Conservation (phyloP, 306 rosid genomes). For the Cicer bijugum region DNA sequence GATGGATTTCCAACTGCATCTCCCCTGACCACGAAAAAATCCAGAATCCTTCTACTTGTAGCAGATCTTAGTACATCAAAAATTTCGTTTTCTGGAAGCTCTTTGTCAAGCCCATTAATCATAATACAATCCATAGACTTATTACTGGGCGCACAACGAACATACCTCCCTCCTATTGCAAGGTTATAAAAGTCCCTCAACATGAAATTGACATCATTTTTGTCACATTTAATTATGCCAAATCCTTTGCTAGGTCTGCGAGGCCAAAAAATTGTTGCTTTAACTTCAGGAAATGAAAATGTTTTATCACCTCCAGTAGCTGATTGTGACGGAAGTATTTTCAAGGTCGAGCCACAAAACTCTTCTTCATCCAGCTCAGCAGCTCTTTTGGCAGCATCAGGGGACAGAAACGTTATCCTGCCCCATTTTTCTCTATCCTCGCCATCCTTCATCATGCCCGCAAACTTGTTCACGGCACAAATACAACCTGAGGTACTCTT, state of each 20-base stretch:
- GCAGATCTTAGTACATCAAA: conserved; percentile 59
- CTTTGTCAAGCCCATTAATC: conserved; percentile 61
- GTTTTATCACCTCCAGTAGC: conserved; percentile 63
- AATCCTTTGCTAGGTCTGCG: conserved; percentile 72
- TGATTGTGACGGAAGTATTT: conserved; percentile 66
- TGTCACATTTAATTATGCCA: conserved; percentile 68
- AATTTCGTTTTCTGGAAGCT: conserved; percentile 71
- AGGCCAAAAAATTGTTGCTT: conserved; percentile 84
- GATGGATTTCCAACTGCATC: conserved; percentile 67
- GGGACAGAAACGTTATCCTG: conserved; percentile 77
- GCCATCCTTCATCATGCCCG: conserved; percentile 52
- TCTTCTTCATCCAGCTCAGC: conserved; percentile 56
- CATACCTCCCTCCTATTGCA: conserved; percentile 62
- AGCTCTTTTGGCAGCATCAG: conserved; percentile 74
- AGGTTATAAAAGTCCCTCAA: conserved; percentile 67
- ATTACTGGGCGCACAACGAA: conserved; percentile 61
- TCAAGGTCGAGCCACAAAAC: conserved; percentile 62
- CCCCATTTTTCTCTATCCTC: conserved; percentile 66
- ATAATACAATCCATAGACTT: conserved; percentile 51
- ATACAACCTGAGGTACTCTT: conserved; percentile 62
- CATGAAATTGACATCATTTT: conserved; percentile 53
- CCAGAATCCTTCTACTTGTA: conserved; percentile 72
- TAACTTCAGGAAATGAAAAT: conserved; percentile 75
- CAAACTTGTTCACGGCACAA: conserved; percentile 69
- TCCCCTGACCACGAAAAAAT: conserved; percentile 75